Base-by-base conservation (phyloP, 2,329 filamentous ascomycete genomes). In the Aspergillus fischeri region DNA sequence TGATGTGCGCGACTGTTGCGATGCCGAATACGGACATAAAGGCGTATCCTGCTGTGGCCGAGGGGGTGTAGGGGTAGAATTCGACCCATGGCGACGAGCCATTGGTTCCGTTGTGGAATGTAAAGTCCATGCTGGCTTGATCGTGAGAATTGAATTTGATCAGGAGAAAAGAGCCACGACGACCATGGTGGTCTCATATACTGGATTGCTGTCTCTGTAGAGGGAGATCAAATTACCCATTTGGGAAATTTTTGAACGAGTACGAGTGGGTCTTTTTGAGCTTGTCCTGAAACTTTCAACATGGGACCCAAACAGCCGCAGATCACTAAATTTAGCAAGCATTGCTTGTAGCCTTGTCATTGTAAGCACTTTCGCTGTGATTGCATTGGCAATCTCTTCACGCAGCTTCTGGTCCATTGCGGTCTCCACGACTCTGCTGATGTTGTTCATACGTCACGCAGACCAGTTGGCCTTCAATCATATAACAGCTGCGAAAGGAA, bases 11-110 rank as follows among this genome's bases (percentile, higher is more conserved):
- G 3, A 71, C 45, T 0, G 72, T 72, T 3, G 63, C 51, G 20
- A 74, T 41, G 1, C 65, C 72, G 52, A 75, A 75, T 3, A 75
- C 56, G 0, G 54, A 71, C 59, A 73, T 63, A 48, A 75, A 75
- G n/a, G 68, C 66, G 51, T 68, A 73, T 6, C 70, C 73, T 1
- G 72, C 72, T n/a, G 62, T 59, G 11, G 56, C 56, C 8, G 71
- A 73, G 1, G 73, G 73, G 14, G 62, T 69, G 58, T 75, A 75
- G 3, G 70, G 68, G 53, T 74, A 75, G 60, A 73, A 71, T 6
- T 74, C 71, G 24, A 74, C 70, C 52, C 55, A 67, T 14, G 70
- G 69, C 9, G 38, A 24, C 3, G 67, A 67, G 42, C 71, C 71
- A 41, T 73, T 72, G n/a, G 62, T 51, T 44, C 67, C 70, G 4